A percentile compares a stretch with the other conserved stretches of the same genome.
phyloP scores from a whole-genome alignment of 495 filamentous ascomycete species.

The Podospora tetraspora region DNA sequence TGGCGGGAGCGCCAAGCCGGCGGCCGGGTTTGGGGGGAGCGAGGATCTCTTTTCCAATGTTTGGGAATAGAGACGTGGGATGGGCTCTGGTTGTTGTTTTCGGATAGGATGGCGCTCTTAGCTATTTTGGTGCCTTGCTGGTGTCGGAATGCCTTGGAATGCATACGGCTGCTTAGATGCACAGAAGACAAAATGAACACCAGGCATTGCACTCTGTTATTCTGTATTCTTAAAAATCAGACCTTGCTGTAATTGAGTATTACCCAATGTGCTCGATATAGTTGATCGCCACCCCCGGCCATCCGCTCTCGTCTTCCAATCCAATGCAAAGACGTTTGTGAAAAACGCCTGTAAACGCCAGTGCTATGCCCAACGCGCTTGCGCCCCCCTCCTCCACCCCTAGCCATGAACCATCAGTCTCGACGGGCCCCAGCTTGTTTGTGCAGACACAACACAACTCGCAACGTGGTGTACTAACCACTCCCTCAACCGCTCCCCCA shows the following conservation, averaged over 20 bases:
- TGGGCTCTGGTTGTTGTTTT: neutral
- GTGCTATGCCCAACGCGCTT: neutral
- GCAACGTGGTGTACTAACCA: neutral
- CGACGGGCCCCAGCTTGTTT: neutral
- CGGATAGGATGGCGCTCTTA: neutral
- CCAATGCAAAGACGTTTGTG: neutral
- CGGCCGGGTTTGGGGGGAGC: slow-evolving; percentile 55
- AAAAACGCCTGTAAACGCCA: neutral
- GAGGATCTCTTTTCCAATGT: slow-evolving; percentile 95
- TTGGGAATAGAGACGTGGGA: slow-evolving; percentile 57
- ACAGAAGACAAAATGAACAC: slow-evolving; percentile 2
- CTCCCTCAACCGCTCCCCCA: neutral
- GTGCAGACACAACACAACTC: neutral
- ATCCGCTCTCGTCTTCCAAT: neutral
- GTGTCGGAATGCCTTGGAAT: neutral
- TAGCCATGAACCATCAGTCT: neutral
- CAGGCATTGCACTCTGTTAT: neutral
- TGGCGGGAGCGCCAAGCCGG: slow-evolving; percentile 32
- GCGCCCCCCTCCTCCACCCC: neutral
- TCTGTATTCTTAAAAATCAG: neutral
- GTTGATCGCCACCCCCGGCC: neutral
- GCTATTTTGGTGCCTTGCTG: neutral
- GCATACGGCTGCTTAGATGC: neutral
- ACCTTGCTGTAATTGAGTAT: neutral
- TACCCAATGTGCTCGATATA: neutral